Base-by-base conservation (phyloP, 768 basidiomycete genomes). In the Mycena alexandri region DNA sequence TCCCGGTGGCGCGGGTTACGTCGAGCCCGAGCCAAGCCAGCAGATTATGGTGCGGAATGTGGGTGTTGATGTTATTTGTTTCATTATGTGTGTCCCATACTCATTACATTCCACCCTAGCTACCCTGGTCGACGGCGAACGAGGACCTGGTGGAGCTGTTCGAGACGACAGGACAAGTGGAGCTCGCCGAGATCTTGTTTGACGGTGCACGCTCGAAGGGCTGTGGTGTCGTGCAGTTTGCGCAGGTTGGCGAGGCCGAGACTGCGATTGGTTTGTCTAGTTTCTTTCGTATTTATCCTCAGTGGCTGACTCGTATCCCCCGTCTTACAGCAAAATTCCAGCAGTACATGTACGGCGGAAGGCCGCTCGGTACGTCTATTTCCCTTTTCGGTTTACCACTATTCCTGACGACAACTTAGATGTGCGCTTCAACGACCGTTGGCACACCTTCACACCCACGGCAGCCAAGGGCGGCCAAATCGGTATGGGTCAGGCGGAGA, bases 31-130 rank as follows among this genome's bases (percentile, higher is more conserved):
- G 73, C 96, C 96, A 5, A 96, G 92, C 76, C 93, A 95, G 77
- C 97, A 99, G 82, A 98, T 99, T 75, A 93, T 97, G 89, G 96
- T 99, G 73, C 91, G 95, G 80, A 99, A 99, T 78, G 97, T 98
- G 78, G 79, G 97, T 90, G 14, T 16, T n/a, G 14, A 51, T 25
- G 33, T 25, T 65, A 65, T 36, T n/a, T 54, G 29, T 41, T 25
- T 14, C 22, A 38, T 38, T 14, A 24, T 42, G 41, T 43, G 24
- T 17, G 29, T 42, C 53, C 50, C 29, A 67, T 24, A 52, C 51
- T 64, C 17, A 52, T 63, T 17, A 14, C 38, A 24, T 29, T 29
- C 29, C 53, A 5, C 57, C 11, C 46, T 70, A 99, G 97, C 81
- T 99, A 19, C 97, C 97, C 1, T 99, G 96, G 96, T 98, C 97